Evolutionary conservation across 83 land plant genomes (phyloP).

Genomic region (Isoetes engelmannii): DNA sequence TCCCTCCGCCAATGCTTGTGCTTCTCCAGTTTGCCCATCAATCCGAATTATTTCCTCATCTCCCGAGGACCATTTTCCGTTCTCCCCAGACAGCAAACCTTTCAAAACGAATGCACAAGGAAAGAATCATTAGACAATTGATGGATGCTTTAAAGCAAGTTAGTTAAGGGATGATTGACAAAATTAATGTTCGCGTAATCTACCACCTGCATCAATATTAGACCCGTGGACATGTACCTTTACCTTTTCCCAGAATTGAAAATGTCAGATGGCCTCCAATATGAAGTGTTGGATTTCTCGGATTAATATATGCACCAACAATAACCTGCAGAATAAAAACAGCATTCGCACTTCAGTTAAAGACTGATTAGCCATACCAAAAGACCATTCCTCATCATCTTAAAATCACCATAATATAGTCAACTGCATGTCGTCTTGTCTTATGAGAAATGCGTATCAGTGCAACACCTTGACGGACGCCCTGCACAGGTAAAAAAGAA

Average conservation of each 20-base stretch:
- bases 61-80: conserved; percentile 56
- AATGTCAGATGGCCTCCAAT: conserved; percentile 48
- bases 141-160: neutral
- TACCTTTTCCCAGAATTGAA: conserved; percentile 53
- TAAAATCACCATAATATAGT: conserved; percentile 45
- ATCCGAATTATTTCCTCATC: conserved; percentile 47
- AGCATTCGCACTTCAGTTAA: neutral
- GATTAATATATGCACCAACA: conserved; percentile 63
- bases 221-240: neutral
- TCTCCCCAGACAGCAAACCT: conserved; percentile 32
- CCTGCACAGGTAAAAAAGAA: conserved; percentile 18
- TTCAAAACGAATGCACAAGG: conserved; percentile 1
- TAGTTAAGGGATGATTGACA: neutral
- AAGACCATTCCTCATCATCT: neutral
- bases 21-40: conserved; percentile 53
- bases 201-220: neutral
- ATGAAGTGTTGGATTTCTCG: conserved; percentile 54
- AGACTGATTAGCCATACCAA: neutral
- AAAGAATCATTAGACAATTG: neutral
- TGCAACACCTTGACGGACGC: conserved; percentile 46
- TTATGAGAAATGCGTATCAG: conserved; percentile 43
- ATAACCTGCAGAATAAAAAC: conserved; percentile 39
- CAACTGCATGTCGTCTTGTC: conserved; percentile 28
- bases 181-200: no score
- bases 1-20: conserved; percentile 65